These are phyloP conservation scores for Fagopyrum tataricum DNA, from an alignment of 148 eudicot species.

Conservation along the genomic window DNA sequence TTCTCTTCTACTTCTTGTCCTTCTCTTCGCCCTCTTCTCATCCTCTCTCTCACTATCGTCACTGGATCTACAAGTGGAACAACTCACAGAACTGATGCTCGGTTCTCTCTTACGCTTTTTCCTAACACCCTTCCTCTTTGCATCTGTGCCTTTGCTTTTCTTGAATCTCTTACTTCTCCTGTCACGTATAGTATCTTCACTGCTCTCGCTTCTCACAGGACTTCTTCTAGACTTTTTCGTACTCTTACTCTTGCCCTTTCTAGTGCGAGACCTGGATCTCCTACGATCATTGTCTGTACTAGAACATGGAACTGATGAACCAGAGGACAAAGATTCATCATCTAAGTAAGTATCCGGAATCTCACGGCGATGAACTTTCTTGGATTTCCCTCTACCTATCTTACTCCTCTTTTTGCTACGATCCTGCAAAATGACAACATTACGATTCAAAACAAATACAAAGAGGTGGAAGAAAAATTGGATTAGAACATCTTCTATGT, in stretches of 20 bases:
- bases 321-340: conserved; percentile 31
- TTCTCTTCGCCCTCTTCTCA: conserved; percentile 24
- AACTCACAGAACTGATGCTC: conserved; percentile 40
- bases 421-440: conserved; percentile 28
- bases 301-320: conserved; percentile 24
- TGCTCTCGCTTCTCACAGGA: conserved; percentile 27
- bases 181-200: conserved; percentile 19
- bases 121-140: conserved; percentile 32
- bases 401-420: conserved; percentile 48
- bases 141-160: conserved; percentile 28
- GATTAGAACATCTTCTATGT: background rate
- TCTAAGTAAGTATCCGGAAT: conserved; percentile 36
- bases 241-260: conserved; percentile 30
- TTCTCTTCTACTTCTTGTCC: conserved; percentile 24
- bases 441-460: background rate
- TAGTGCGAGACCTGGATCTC: conserved; percentile 40
- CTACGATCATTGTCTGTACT: conserved; percentile 31
- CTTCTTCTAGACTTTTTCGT: conserved; percentile 44
- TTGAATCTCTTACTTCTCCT: conserved; percentile 46
- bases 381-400: conserved; percentile 39
- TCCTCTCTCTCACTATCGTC: conserved; percentile 25
- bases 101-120: conserved; percentile 49
- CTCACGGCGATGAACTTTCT: conserved; percentile 36
- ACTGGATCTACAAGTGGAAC: conserved; percentile 28
- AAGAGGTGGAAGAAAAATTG: background rate